Conservation (phyloP, 2,329 filamentous ascomycete genomes). For the Aspergillus pseudoterreus region DNA sequence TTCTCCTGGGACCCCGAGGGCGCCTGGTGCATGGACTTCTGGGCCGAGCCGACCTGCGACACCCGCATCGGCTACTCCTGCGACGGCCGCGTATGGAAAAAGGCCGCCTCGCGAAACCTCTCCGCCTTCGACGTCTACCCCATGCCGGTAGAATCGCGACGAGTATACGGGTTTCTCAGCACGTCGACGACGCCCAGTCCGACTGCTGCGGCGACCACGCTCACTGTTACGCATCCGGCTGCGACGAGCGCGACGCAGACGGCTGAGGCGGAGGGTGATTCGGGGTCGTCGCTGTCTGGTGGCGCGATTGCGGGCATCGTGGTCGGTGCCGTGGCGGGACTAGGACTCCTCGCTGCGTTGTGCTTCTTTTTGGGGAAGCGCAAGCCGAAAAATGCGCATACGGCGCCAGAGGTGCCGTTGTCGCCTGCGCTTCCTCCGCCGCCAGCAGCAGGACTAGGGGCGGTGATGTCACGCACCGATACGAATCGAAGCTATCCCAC, state of each 20-base stretch:
- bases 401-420: not conserved
- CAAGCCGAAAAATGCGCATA: not conserved
- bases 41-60: slow-evolving; percentile 5
- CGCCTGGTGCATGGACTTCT: slow-evolving; percentile 13
- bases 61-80: slow-evolving; percentile 7
- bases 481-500: not conserved
- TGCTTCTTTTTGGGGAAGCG: slow-evolving; percentile 4
- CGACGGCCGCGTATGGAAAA: slow-evolving; percentile 7
- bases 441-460: not conserved
- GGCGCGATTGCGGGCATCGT: slow-evolving; percentile 6
- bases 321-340: not conserved
- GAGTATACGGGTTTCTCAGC: slow-evolving; percentile 1
- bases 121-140: slow-evolving; percentile 12
- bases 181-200: slow-evolving; percentile 1
- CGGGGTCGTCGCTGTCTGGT: not conserved
- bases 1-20: slow-evolving; percentile 15
- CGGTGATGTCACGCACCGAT: not conserved
- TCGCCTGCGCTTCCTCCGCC: not conserved
- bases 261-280: not conserved
- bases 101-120: slow-evolving; percentile 6
- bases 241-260: not conserved
- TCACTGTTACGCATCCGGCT: not conserved
- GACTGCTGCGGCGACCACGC: not conserved
- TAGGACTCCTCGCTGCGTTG: not conserved
- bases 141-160: slow-evolving; percentile 8